Evolutionary conservation across 768 basidiomycete genomes (phyloP).

Genomic region (Suillus placidus): DNA sequence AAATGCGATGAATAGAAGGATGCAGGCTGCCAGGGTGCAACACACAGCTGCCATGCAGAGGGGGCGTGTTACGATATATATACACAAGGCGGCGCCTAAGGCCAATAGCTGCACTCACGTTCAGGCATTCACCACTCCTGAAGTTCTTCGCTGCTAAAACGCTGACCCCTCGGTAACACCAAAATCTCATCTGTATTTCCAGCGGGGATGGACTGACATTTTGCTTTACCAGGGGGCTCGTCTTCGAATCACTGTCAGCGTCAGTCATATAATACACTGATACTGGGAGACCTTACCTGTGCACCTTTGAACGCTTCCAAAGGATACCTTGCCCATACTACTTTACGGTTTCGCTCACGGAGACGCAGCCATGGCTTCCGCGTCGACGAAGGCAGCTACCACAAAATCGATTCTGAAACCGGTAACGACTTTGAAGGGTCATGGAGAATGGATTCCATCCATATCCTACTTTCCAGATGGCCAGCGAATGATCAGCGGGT

Average conservation of each 20-base stretch:
- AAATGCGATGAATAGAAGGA: too few species aligned
- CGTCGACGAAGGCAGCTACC: background rate
- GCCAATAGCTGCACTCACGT: background rate
- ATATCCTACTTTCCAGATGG: background rate
- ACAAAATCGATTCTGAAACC: background rate
- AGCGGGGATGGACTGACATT: background rate
- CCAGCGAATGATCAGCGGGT: background rate
- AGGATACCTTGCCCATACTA: background rate
- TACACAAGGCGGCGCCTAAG: too few species aligned
- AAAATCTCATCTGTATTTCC: background rate
- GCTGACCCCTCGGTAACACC: background rate
- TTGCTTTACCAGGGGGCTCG: background rate
- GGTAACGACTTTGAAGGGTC: background rate
- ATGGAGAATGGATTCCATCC: background rate
- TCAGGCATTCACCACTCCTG: background rate
- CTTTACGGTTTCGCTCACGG: background rate
- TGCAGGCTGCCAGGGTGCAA: too few species aligned
- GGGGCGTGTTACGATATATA: too few species aligned
- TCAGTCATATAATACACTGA: background rate
- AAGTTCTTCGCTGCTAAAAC: background rate
- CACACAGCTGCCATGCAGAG: too few species aligned
- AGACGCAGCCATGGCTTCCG: background rate
- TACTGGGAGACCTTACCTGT: background rate
- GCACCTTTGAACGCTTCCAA: background rate
- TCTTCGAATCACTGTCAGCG: background rate